These are phyloP conservation scores for Leccinum insolens DNA, from an alignment of 1,284 basidiomycete genomes.

Conservation along the genomic window DNA sequence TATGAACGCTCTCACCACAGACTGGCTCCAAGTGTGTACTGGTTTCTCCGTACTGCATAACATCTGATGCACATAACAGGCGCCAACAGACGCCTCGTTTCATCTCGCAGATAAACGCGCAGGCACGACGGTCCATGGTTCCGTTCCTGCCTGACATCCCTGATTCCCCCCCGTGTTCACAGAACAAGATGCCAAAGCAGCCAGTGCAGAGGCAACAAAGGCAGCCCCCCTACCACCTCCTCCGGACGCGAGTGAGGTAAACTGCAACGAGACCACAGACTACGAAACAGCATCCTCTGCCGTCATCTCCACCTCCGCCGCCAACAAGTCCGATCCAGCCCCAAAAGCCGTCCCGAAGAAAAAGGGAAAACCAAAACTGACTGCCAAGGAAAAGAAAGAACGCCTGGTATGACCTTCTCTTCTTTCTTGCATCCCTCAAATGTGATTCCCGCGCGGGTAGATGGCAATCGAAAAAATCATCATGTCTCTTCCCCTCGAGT, in stretches of 20 bases:
- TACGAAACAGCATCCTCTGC: slow-evolving; percentile 29
- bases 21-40: slow-evolving; percentile 81
- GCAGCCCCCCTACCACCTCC: not conserved
- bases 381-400: slow-evolving; percentile 83
- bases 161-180: not conserved
- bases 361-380: slow-evolving; percentile 70
- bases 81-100: slow-evolving; percentile 67
- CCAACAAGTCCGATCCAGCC: slow-evolving; percentile 36
- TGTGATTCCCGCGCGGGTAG: slow-evolving; percentile 32
- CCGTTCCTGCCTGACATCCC: not conserved
- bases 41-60: not conserved
- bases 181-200: slow-evolving; percentile 52
- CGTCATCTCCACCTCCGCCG: slow-evolving; percentile 45
- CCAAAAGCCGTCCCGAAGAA: slow-evolving; percentile 48
- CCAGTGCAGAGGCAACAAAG: slow-evolving; percentile 34
- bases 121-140: not conserved
- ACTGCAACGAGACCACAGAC: slow-evolving; percentile 42
- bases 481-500: slow-evolving; percentile 84
- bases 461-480: slow-evolving; percentile 76
- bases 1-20: slow-evolving; percentile 92
- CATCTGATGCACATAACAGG: slow-evolving; percentile 39
- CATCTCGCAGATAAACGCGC: slow-evolving; percentile 53
- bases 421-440: not conserved
- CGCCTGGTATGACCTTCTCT: slow-evolving; percentile 52
- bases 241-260: slow-evolving; percentile 26